Percentiles rank a stretch among this genome's conserved stretches.
Evolutionary conservation across 225 moss, liverwort and hornwort species (phyloP).

Genomic region (Climacium dendroides): DNA sequence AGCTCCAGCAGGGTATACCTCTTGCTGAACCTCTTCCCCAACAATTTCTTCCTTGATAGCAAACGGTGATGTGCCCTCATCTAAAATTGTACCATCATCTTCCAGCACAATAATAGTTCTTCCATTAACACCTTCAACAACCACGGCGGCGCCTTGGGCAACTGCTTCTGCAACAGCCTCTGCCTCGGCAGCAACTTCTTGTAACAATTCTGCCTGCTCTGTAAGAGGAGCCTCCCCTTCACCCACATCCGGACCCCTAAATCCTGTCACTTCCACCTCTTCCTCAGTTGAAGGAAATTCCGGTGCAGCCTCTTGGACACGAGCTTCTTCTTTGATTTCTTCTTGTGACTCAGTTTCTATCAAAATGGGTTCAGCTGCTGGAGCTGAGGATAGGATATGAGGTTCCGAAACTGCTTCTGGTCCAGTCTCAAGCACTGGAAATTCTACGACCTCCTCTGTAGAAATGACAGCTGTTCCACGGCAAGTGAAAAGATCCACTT

Average conservation of each 20-base stretch:
- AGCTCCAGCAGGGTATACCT: background rate
- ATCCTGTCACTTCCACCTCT: constrained; percentile 15
- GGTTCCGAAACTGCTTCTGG: constrained; percentile 26
- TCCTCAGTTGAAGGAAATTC: constrained; percentile 22
- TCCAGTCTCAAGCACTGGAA: constrained; percentile 26
- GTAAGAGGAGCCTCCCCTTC: background rate
- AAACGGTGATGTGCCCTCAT: constrained; percentile 18
- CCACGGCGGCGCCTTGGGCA: constrained; percentile 22
- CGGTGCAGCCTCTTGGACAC: background rate
- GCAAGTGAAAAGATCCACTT: background rate
- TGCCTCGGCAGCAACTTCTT: constrained; percentile 26
- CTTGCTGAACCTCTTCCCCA: constrained; percentile 15
- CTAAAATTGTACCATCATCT: constrained; percentile 39
- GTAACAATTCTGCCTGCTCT: constrained; percentile 6
- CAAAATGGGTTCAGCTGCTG: constrained; percentile 10
- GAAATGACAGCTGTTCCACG: constrained; percentile 2
- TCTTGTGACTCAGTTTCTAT: constrained; percentile 11
- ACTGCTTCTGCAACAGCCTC: constrained; percentile 36
- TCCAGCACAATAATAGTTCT: constrained; percentile 32
- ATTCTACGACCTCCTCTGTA: constrained; percentile 11
- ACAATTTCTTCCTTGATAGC: constrained; percentile 36
- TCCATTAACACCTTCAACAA: constrained; percentile 25
- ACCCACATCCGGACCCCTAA: background rate
- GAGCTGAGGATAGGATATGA: background rate
- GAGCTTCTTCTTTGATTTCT: constrained; percentile 11